These are phyloP conservation scores for Lentinula lateritia DNA, from an alignment of 768 basidiomycete genomes.

Conservation along the genomic window DNA sequence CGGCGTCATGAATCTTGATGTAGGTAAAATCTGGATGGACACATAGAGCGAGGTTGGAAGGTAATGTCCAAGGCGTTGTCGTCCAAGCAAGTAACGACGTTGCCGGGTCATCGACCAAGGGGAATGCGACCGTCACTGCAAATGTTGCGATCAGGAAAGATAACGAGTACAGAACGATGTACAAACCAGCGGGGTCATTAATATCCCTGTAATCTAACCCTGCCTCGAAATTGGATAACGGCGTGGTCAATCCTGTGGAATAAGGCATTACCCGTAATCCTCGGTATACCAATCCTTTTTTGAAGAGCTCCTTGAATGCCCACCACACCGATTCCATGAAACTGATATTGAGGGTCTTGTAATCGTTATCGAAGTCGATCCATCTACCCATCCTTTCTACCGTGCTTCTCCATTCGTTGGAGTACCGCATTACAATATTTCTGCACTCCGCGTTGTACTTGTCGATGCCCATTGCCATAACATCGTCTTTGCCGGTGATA, in stretches of 20 bases:
- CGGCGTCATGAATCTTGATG: slow-evolving; percentile 92
- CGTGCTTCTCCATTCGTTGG: slow-evolving; percentile 88
- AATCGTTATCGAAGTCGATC: slow-evolving; percentile 99
- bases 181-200: slow-evolving; percentile 83
- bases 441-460: slow-evolving; percentile 97
- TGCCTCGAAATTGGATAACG: slow-evolving; percentile 96
- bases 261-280: slow-evolving; percentile 97
- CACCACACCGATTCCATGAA: slow-evolving; percentile 99
- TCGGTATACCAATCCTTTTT: slow-evolving; percentile 88
- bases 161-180: not conserved
- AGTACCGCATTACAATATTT: slow-evolving; percentile 95
- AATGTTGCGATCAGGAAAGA: not conserved
- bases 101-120: slow-evolving; percentile 85
- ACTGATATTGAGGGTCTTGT: slow-evolving; percentile 89
- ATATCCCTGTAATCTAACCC: slow-evolving; percentile 90
- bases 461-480: slow-evolving; percentile 92
- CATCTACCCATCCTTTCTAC: slow-evolving; percentile 98
- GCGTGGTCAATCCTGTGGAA: slow-evolving; percentile 93
- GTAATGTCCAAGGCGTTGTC: slow-evolving; percentile 97
- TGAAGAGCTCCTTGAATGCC: slow-evolving; percentile 93
- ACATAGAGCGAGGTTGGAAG: slow-evolving; percentile 91
- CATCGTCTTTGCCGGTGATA: slow-evolving; percentile 91
- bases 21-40: slow-evolving; percentile 96
- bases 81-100: slow-evolving; percentile 96
- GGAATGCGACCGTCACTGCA: slow-evolving; percentile 87